Base-by-base conservation (phyloP, 2,329 filamentous ascomycete genomes). In the Hypoxylon sp. region DNA sequence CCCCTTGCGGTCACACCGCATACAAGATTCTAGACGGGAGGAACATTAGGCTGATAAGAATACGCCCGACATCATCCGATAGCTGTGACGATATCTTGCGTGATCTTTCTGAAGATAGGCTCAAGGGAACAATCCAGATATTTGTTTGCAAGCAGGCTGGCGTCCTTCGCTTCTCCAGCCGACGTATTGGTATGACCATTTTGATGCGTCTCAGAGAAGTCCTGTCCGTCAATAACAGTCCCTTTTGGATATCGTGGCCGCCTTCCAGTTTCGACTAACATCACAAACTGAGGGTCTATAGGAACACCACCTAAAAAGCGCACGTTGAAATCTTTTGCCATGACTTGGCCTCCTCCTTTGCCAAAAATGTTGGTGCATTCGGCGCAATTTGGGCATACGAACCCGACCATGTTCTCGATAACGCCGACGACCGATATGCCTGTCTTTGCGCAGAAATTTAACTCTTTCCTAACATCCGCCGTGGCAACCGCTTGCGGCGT, bases 381-480 rank as follows among this genome's bases (percentile, higher is more conserved):
- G 54, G 87, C 88, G 80, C 90, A 92, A 76, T 91, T 88, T 5
- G 90, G 90, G 77, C 93, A 96, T n/a, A 96, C 92, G 74, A 93
- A 97, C 2, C 93, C 93, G 72, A 91, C 91, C 96, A 99, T 98
- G 79, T 99, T 99, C 83, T 99, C 96, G 50, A 99, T 88, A 0
- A 99, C 94, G 0, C 96, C 96, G 10, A 98, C 84, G 37, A 97
- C 89, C 1, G 86, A 85, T 53, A 97, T 90, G 31, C 88, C 87
- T 1, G 93, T 95, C 83, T 97, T 97, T 57, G 85, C 84, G 81
- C 94, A 98, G 78, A 98, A 97, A 79, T 97, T 97, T 71, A 97
- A 87, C 80, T 97, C 94, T 78, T 97, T 98, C 76, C 93, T 91
- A 39, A 99, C 96, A 78, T 99, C 96, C 0, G 94, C 92, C 29